Base-by-base conservation (phyloP, 2,329 filamentous ascomycete species). In the Daldinia sp. region DNA sequence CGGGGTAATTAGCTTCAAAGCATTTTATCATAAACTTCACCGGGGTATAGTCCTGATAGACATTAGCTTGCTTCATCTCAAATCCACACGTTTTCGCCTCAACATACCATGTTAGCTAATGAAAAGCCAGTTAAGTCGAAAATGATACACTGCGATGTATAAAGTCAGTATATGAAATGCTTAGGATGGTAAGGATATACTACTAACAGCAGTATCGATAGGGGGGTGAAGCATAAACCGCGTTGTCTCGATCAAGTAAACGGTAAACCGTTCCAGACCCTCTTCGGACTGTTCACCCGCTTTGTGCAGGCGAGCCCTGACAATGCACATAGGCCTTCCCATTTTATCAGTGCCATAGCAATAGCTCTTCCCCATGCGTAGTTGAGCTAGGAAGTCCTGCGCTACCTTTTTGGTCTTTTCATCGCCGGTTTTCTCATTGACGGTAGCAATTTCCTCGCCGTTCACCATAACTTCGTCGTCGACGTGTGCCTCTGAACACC, bases 11-110 rank as follows among this genome's bases (percentile, higher is more conserved):
- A 67, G 96, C 96, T 82, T 99, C 96, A 78, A 99, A 99, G 80
- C 94, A 97, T 81, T 97, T 97, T 81, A 99, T 98, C 92, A 99
- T 98, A 82, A 98, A 99, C 77, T 97, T 99, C 64, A 99, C 93
- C 0, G 96, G 95, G 0, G 92, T 89, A 79, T 98, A 98, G 80
- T 99, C 96, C 89, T 91, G 63, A 12, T 18, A 13, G 13, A 44
- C 37, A 65, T 79, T 39, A 77, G 75, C 39, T 60, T 71, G 6
- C 2, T 18, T 23, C 41, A 0, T 48, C 7, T 7, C 6, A 18
- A 10, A 28, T 7, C 13, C 6, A 15, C 4, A 48, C 6, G 15
- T 53, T 33, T 56, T 20, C 18, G 23, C 12, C 13, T 41, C 15
- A 15, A 74, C 83, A 77, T 81, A 90, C 89, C 96, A 99, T 98